Evolutionary conservation across 352 stramenopile genomes (phyloP), one percentile per base, ranked within the genome.

Genomic region (Sclerospora graminicola): DNA sequence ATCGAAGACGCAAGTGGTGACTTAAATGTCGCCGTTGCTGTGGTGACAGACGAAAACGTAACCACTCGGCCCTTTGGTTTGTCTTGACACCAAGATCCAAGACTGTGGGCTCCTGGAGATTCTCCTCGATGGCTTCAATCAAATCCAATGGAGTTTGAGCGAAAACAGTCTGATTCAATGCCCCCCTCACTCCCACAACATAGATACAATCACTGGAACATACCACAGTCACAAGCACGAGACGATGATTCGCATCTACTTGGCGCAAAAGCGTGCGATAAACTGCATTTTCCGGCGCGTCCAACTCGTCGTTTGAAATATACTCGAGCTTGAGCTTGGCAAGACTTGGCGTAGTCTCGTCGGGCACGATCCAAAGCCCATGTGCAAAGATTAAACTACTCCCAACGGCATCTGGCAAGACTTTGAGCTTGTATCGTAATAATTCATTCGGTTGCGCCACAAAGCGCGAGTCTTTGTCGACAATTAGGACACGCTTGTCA

Each of bases 401-500:
- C 6, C 63, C 66, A 5, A 71, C 57, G 0, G 64, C 61, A 36
- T 86, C 63, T 5, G 57, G 55, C 1, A 89, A 31, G 7, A 87
- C 70, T 48, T 89, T 84, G 36, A 91, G 51, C 46, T 85, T 86
- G 53, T 84, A 86, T 8, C 80, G 77, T 16, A 87, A 55, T 8
- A 84, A 39, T 23, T 86, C 77, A 41, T 91, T 88, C 8, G 68
- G 69, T 11, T 53, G 48, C 2, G 72, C 68, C 34, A 77, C 58
- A 38, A 87, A 82, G 0, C 47, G 54, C 21, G 53, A 56, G 8
- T 41, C 40, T 1, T 45, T n/a, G n/a, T n/a, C n/a, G n/a, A n/a
- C n/a, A n/a, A n/a, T n/a, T n/a, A n/a, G n/a, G n/a, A n/a, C n/a
- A n/a, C n/a, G n/a, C n/a, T n/a, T n/a, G n/a, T n/a, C n/a, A n/a